A percentile compares a stretch with the other conserved stretches of the same genome.
Conservation (phyloP, 169 alveolate genomes). For the Theileria annulata region DNA sequence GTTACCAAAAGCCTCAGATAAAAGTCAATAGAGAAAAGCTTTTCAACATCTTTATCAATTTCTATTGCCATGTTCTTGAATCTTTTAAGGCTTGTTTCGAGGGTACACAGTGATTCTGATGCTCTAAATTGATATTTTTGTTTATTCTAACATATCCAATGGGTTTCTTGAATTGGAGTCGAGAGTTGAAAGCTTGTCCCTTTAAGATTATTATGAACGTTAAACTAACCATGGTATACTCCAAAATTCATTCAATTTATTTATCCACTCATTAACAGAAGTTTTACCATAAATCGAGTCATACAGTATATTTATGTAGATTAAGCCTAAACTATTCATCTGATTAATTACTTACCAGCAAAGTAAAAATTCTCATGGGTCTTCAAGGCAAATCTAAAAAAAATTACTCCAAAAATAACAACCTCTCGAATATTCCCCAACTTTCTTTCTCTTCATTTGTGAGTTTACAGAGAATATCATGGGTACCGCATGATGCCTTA, state of each 20-base stretch:
- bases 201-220: slow-evolving; percentile 7
- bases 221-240: slow-evolving; percentile 46
- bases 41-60: not conserved
- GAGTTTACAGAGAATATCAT: slow-evolving; percentile 26
- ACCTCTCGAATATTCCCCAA: slow-evolving; percentile 52
- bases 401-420: not conserved
- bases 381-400: slow-evolving; percentile 31
- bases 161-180: slow-evolving; percentile 7
- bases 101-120: slow-evolving; percentile 22
- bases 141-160: slow-evolving; percentile 15
- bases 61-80: not conserved
- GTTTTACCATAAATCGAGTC: slow-evolving; percentile 2
- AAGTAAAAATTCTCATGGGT: slow-evolving; percentile 46
- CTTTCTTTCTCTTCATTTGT: slow-evolving; percentile 18
- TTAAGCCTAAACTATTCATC: slow-evolving; percentile 18
- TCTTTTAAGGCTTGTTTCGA: slow-evolving; percentile 9
- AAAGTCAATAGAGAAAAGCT: slow-evolving; percentile 22
- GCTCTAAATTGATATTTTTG: slow-evolving; percentile 25
- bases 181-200: slow-evolving; percentile 1
- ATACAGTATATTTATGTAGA: slow-evolving; percentile 27
- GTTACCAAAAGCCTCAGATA: slow-evolving; percentile 40
- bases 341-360: slow-evolving; percentile 29
- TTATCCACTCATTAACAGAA: slow-evolving; percentile 7
- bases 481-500: slow-evolving; percentile 23
- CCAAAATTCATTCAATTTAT: slow-evolving; percentile 26